Conservation (phyloP, 495 filamentous ascomycete genomes). For the Penicillium subrubescens region DNA sequence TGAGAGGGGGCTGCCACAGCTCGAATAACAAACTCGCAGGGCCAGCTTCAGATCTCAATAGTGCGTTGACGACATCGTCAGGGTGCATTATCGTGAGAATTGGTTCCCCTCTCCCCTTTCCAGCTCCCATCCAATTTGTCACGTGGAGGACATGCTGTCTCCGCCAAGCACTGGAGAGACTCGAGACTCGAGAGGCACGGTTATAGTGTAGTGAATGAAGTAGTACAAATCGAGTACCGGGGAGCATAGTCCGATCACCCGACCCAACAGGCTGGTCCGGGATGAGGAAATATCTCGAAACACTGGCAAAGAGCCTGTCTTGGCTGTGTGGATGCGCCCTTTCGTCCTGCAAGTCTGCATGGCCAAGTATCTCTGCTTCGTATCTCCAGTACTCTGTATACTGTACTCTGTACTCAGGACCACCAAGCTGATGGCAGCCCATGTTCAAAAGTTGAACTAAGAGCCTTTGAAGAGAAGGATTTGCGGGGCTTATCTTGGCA, state of each 20-base stretch:
- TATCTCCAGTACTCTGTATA: not conserved
- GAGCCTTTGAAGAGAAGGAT: not conserved
- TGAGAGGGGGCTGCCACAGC: not conserved
- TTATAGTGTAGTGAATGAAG: not conserved
- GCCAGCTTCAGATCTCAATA: slow-evolving; percentile 33
- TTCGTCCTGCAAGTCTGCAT: not conserved
- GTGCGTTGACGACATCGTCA: slow-evolving; percentile 17
- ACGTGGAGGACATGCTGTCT: not conserved
- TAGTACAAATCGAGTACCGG: slow-evolving; percentile 5
- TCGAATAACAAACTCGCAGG: not conserved
- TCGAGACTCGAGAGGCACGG: not conserved
- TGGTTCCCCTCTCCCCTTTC: not conserved
- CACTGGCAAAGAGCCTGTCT: not conserved
- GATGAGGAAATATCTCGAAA: slow-evolving; percentile 9
- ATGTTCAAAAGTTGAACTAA: slow-evolving; percentile 6
- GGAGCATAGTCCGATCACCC: slow-evolving; percentile 6
- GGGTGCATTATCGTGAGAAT: not conserved
- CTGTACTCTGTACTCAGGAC: not conserved
- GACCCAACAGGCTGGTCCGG: slow-evolving; percentile 5
- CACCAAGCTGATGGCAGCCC: not conserved
- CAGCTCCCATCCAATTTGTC: not conserved
- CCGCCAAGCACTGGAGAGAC: not conserved
- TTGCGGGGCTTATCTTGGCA: not conserved
- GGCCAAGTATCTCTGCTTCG: not conserved
- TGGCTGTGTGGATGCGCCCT: not conserved